Evolutionary conservation across 768 basidiomycete species (phyloP).

Genomic region (Suillus brevipes): DNA sequence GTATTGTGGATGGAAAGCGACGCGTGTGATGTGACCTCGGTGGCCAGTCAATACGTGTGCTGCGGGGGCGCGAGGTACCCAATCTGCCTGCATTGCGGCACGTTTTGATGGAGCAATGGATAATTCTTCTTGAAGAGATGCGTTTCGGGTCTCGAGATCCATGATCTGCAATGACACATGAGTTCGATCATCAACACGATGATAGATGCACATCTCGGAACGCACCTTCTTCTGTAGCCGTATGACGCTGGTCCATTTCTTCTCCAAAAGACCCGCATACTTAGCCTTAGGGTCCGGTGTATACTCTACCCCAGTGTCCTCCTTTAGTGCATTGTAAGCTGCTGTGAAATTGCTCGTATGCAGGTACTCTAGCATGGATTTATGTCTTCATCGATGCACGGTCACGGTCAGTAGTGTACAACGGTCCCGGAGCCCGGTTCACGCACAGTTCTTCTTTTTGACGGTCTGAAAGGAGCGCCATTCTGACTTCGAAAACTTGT

Average conservation of each 20-base stretch:
- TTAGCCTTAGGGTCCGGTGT: conserved; percentile 85
- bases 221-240: conserved; percentile 90
- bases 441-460: conserved; percentile 51
- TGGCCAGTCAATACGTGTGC: conserved; percentile 78
- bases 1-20: conserved; percentile 87
- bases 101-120: conserved; percentile 49
- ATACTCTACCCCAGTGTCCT: conserved; percentile 59
- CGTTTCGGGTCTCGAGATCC: conserved; percentile 87
- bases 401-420: conserved; percentile 15
- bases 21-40: conserved; percentile 70
- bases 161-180: conserved; percentile 64
- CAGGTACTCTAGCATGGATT: conserved; percentile 79
- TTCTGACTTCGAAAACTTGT: conserved; percentile 19
- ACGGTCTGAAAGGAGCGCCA: conserved; percentile 47
- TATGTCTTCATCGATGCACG: conserved; percentile 52
- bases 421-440: conserved; percentile 8
- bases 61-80: conserved; percentile 86
- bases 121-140: conserved; percentile 74
- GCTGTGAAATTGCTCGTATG: conserved; percentile 62
- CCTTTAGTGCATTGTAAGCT: conserved; percentile 60
- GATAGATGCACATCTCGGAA: conserved; percentile 10
- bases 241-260: conserved; percentile 98
- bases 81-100: conserved; percentile 71
- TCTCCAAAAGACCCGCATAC: conserved; percentile 85
- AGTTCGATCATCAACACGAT: conserved; percentile 13